Evolutionary conservation across 2,329 filamentous ascomycete genomes (phyloP), one percentile per base, ranked within the genome.

Genomic region (Dactylellina parvicollis): DNA sequence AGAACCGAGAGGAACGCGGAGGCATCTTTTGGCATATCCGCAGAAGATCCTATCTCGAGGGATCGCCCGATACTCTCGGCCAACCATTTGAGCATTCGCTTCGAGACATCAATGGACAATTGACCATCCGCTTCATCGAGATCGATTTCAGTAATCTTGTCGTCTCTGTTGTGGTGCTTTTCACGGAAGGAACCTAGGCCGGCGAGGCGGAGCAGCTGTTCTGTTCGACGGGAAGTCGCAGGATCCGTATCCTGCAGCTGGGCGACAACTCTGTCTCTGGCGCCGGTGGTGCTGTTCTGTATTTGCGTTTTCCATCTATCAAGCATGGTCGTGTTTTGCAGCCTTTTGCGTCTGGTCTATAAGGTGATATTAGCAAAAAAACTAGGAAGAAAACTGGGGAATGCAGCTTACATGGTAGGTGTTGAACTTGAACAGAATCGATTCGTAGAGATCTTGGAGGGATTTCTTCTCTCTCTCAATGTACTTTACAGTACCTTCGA

Each of bases 11-110:
- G 57, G 54, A 71, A 71, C 20, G 57, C 70, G 10, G 69, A 72
- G 3, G 66, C 61, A 24, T 75, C 74, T 38, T 74, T 74, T 0
- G 74, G 76, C 3, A 92, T 97, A 77, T 99, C 95, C 66, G 86
- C 90, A 56, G 89, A 89, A 22, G 91, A 90, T 22, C 91, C 92
- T n/a, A 99, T 85, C 80, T 99, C 95, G 8, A 99, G 85, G 0
- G 92, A 92, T 75, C 95, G 86, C 38, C 95, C 91, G 22, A 99
- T 94, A 75, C 92, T 92, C 83, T 99, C 95, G 1, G 95, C 95
- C 40, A 99, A 84, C 95, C 95, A 99, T 79, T 92, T 96, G 72
- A 99, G 86, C 93, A 99, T 99, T 66, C 95, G 87, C 82, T 98
- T 98, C n/a, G 93, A 92, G 80, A 91, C 92, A n/a, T 88, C 84